Conservation (phyloP, 1,284 basidiomycete species). For the Rhodotorula sp. region DNA sequence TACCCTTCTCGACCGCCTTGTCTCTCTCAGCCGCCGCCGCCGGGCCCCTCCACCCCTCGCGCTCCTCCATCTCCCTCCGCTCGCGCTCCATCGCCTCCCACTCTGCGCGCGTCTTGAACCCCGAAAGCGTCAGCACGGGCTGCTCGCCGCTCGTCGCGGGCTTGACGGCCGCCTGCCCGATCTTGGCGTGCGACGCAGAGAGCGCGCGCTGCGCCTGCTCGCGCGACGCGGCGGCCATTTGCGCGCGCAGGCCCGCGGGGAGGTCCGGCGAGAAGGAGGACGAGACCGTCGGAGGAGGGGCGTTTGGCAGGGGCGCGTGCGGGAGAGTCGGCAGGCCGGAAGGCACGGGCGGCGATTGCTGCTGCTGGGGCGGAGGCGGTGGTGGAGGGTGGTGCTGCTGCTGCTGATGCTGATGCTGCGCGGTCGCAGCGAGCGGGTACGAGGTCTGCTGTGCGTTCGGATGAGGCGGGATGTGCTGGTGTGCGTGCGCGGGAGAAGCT, state of each 20-base stretch:
- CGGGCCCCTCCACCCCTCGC: background rate
- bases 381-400: no score
- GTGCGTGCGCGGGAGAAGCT: no score
- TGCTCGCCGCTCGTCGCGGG: slow-evolving; percentile 10
- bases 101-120: slow-evolving; percentile 8
- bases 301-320: no score
- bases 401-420: no score
- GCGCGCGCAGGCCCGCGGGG: slow-evolving; percentile 6
- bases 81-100: slow-evolving; percentile 5
- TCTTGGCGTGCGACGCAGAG: background rate
- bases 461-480: no score
- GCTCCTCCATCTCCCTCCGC: background rate
- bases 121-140: slow-evolving; percentile 11
- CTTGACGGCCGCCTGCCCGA: background rate
- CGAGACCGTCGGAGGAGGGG: no score
- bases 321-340: no score
- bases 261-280: background rate
- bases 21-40: background rate
- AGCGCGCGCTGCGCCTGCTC: slow-evolving; percentile 8
- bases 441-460: no score
- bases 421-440: no score
- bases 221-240: slow-evolving; percentile 14
- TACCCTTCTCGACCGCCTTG: background rate
- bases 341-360: no score
- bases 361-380: no score